phyloP scores from a whole-genome alignment of 1,284 basidiomycete genomes.

The Cryptococcus amylolentus region DNA sequence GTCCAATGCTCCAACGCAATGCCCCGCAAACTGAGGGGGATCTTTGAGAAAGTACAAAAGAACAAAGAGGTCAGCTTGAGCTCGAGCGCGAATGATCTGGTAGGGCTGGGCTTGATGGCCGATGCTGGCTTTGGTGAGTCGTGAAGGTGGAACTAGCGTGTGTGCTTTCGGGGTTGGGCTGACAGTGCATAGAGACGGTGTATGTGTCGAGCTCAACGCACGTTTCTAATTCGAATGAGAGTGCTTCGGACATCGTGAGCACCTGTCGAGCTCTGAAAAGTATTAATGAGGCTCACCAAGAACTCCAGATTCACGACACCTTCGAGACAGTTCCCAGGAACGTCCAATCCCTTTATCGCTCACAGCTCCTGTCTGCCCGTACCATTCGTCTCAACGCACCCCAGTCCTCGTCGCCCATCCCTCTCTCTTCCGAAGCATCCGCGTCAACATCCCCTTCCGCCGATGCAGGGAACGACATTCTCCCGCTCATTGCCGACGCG shows the following conservation, averaged over 20 bases:
- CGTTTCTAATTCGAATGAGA: constrained; percentile 6
- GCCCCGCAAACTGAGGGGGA: constrained; percentile 12
- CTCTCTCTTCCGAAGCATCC: not conserved
- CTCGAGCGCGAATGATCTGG: constrained; percentile 6
- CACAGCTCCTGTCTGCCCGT: constrained; percentile 17
- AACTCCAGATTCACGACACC: constrained; percentile 8
- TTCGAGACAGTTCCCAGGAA: constrained; percentile 16
- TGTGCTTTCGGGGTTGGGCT: not conserved
- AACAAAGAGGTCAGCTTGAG: constrained; percentile 7
- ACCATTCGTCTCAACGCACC: constrained; percentile 1
- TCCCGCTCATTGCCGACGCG: constrained; percentile 23
- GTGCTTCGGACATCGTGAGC: constrained; percentile 9
- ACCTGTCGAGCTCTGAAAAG: too few relatives aligned
- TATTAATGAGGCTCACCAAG: not conserved
- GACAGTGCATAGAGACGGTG: constrained; percentile 1
- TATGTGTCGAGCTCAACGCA: constrained; percentile 12
- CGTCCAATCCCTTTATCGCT: constrained; percentile 13
- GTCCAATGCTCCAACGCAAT: constrained; percentile 11
- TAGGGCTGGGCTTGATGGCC: constrained; percentile 10
- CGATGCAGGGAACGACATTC: constrained; percentile 2
- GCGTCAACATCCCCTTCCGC: not conserved
- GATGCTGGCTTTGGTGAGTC: constrained; percentile 19
- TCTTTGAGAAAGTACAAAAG: constrained; percentile 6
- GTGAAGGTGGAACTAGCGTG: not conserved
- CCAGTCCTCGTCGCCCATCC: not conserved